Percentiles rank a stretch among this genome's conserved stretches.
phyloP scores from a whole-genome alignment of 148 eudicot genomes.

The Rhododendron mucronatum region DNA sequence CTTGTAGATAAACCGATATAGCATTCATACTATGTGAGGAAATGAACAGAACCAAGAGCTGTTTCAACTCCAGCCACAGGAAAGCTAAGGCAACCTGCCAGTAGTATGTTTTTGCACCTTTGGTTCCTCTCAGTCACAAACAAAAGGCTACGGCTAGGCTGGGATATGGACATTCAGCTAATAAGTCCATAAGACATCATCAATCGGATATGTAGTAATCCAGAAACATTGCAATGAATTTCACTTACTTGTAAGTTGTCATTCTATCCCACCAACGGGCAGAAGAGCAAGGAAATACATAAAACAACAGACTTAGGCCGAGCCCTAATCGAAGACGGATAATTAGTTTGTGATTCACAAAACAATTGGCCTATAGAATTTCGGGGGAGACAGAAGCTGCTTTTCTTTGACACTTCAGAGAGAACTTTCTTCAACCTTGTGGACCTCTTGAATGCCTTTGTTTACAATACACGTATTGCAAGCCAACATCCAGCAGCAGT shows the following conservation, averaged over 20 bases:
- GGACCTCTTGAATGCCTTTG: not conserved
- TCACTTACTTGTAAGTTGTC: not conserved
- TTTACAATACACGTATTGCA: not conserved
- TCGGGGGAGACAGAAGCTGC: not conserved
- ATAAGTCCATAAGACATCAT: too few relatives aligned
- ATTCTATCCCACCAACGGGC: not conserved
- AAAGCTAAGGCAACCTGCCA: not conserved
- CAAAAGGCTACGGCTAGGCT: not conserved
- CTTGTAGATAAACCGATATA: not conserved
- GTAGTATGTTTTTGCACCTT: not conserved
- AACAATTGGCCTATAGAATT: conserved; percentile 8
- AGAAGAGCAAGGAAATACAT: not conserved
- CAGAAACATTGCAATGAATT: not conserved
- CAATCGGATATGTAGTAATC: not conserved
- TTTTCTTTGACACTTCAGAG: not conserved
- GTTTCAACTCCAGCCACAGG: not conserved
- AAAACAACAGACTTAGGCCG: not conserved
- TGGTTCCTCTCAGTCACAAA: not conserved
- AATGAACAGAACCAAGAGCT: not conserved
- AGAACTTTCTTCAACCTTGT: not conserved
- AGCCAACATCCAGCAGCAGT: conserved; percentile 1
- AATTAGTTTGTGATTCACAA: not conserved
- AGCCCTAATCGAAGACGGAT: not conserved
- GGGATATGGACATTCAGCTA: not conserved
- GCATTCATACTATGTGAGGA: not conserved